These are phyloP conservation scores for Oryza longistaminata DNA, from an alignment of 176 grass and related monocot genomes.

Conservation along the genomic window DNA sequence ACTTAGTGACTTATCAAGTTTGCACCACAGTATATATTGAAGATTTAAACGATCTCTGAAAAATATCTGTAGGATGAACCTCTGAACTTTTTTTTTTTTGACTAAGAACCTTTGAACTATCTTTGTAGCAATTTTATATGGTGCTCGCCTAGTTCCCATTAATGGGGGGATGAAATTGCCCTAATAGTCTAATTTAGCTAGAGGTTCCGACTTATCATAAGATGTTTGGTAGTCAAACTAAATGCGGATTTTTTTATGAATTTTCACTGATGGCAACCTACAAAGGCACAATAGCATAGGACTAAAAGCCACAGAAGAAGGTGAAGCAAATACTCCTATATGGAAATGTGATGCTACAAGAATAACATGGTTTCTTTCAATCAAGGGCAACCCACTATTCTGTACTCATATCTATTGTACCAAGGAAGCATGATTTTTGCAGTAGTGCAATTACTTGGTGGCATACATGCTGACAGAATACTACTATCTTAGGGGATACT, in stretches of 20 bases:
- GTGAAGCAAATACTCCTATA: not conserved
- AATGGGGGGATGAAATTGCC: not conserved
- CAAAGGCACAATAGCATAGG: not conserved
- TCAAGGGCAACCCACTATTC: not conserved
- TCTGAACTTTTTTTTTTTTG: not conserved
- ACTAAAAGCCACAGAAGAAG: not conserved
- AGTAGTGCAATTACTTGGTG: not conserved
- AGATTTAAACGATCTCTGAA: not conserved
- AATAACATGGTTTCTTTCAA: not conserved
- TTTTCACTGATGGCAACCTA: too few species aligned
- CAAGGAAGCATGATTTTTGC: not conserved
- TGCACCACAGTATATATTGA: not conserved
- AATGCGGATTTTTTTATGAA: not conserved
- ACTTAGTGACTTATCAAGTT: too few species aligned
- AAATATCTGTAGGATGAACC: not conserved
- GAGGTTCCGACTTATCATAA: not conserved
- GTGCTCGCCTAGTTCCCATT: not conserved
- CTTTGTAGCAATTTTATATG: not conserved
- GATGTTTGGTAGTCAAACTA: not conserved
- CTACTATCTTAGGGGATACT: not conserved
- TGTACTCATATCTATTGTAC: not conserved
- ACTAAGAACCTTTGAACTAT: not conserved
- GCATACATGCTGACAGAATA: not conserved
- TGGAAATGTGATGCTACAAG: not conserved
- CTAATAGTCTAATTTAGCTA: not conserved